These are phyloP conservation scores for Sugiyamaella novakii DNA, from an alignment of 1,139 yeast genomes.

Conservation along the genomic window DNA sequence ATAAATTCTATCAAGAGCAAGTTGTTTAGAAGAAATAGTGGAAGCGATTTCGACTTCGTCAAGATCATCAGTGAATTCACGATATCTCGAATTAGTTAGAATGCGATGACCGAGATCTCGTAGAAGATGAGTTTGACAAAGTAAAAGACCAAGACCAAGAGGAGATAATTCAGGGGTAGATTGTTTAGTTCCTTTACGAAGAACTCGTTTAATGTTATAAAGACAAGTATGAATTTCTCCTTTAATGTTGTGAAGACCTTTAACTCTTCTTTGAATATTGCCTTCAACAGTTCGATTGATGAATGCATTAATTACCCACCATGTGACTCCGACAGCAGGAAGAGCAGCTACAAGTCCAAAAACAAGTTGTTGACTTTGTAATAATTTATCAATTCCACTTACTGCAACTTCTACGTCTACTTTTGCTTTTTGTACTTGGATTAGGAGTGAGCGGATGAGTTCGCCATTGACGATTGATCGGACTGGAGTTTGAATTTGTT, in stretches of 20 bases:
- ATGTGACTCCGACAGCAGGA: constrained; percentile 50
- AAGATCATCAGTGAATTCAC: constrained; percentile 27
- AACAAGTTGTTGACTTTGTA: constrained; percentile 88
- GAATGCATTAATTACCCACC: constrained; percentile 49
- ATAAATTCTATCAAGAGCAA: constrained; percentile 16
- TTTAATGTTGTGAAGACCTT: constrained; percentile 24
- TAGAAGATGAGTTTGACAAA: constrained; percentile 32
- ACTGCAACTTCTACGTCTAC: constrained; percentile 93
- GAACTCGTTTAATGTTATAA: constrained; percentile 25
- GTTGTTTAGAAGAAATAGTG: constrained; percentile 2
- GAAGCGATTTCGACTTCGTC: constrained; percentile 22
- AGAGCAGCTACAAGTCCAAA: constrained; percentile 89
- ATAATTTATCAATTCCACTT: constrained; percentile 83
- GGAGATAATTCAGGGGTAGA: constrained; percentile 16
- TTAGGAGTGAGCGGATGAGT: constrained; percentile 72
- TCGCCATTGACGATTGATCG: constrained; percentile 65
- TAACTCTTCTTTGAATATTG: constrained; percentile 23
- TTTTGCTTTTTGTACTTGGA: constrained; percentile 91
- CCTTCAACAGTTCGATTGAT: constrained; percentile 44
- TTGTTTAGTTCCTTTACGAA: constrained; percentile 16
- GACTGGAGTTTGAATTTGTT: constrained; percentile 71
- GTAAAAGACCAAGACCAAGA: constrained; percentile 29
- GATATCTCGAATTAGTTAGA: constrained; percentile 26
- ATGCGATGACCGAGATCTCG: constrained; percentile 25
- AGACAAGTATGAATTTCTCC: constrained; percentile 25